phyloP scores from a whole-genome alignment of 768 basidiomycete genomes.

The Mycena venus region DNA sequence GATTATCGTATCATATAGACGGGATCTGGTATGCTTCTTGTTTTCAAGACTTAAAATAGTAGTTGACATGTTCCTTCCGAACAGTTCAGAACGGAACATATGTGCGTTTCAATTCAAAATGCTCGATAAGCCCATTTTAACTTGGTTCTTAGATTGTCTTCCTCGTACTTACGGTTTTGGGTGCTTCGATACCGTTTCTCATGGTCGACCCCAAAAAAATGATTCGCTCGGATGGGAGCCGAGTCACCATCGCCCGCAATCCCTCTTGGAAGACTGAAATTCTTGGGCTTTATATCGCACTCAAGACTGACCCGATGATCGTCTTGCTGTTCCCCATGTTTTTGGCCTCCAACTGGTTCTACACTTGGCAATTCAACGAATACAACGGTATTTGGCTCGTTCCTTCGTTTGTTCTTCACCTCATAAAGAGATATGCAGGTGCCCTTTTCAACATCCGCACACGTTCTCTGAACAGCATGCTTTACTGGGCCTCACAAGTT shows the following conservation, averaged over 20 bases:
- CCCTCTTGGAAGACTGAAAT: conserved; percentile 87
- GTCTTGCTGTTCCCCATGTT: conserved; percentile 89
- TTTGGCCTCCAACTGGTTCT: conserved; percentile 88
- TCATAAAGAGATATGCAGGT: not conserved
- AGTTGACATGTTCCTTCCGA: conserved; percentile 1
- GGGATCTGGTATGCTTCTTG: conserved; percentile 52
- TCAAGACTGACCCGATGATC: conserved; percentile 80
- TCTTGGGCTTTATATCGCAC: conserved; percentile 73
- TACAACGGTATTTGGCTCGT: conserved; percentile 63
- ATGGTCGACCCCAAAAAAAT: conserved; percentile 83
- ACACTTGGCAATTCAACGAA: conserved; percentile 89
- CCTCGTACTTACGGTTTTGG: conserved; percentile 78
- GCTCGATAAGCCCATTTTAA: not conserved
- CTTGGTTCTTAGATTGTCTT: conserved; percentile 76
- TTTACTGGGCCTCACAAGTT: conserved; percentile 88
- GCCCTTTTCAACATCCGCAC: conserved; percentile 85
- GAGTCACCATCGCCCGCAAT: conserved; percentile 70
- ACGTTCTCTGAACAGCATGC: conserved; percentile 80
- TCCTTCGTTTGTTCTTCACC: not conserved
- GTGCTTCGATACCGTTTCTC: conserved; percentile 72
- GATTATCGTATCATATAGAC: conserved; percentile 47
- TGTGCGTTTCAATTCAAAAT: conserved; percentile 54
- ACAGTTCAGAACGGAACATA: conserved; percentile 82
- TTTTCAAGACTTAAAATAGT: not conserved
- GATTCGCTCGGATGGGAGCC: conserved; percentile 82